A percentile compares a stretch with the other conserved stretches of the same genome.
phyloP scores from a whole-genome alignment of 306 rosid species.

The Carpinus fangiana region DNA sequence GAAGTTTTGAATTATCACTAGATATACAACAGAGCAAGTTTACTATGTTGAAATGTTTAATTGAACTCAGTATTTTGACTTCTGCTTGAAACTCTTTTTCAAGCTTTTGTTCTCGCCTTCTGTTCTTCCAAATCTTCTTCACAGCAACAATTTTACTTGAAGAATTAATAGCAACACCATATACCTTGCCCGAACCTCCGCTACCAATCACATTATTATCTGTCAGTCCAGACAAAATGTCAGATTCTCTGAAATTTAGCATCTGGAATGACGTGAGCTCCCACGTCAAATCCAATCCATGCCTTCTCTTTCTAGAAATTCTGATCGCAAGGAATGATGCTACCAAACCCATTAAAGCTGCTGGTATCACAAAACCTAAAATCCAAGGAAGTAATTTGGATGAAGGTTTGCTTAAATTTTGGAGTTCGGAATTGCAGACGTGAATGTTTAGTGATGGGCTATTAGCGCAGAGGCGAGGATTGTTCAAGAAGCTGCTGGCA shows the following conservation, averaged over 20 bases:
- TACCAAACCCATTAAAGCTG: conserved; percentile 30
- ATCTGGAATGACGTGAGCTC: conserved; percentile 71
- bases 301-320: conserved; percentile 34
- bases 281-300: conserved; percentile 45
- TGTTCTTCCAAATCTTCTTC: conserved; percentile 59
- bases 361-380: conserved; percentile 27
- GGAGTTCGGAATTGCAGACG: conserved; percentile 40
- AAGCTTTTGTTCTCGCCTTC: conserved; percentile 52
- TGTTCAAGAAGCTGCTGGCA: conserved; percentile 64
- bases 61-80: conserved; percentile 62
- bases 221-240: conserved; percentile 45
- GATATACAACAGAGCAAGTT: conserved; percentile 74
- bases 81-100: conserved; percentile 72
- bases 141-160: conserved; percentile 52
- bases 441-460: conserved; percentile 29
- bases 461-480: conserved; percentile 64
- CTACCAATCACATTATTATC: conserved; percentile 58
- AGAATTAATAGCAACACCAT: conserved; percentile 42
- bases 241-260: conserved; percentile 54
- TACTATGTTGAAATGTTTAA: conserved; percentile 80
- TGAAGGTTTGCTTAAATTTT: conserved; percentile 37
- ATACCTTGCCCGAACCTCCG: conserved; percentile 86
- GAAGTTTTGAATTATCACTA: conserved; percentile 55
- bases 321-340: conserved; percentile 13
- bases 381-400: conserved; percentile 44